Evolutionary conservation across 2,329 filamentous ascomycete species (phyloP), one percentile per base, ranked within the genome.

Genomic region (Colletotrichum tropicale): DNA sequence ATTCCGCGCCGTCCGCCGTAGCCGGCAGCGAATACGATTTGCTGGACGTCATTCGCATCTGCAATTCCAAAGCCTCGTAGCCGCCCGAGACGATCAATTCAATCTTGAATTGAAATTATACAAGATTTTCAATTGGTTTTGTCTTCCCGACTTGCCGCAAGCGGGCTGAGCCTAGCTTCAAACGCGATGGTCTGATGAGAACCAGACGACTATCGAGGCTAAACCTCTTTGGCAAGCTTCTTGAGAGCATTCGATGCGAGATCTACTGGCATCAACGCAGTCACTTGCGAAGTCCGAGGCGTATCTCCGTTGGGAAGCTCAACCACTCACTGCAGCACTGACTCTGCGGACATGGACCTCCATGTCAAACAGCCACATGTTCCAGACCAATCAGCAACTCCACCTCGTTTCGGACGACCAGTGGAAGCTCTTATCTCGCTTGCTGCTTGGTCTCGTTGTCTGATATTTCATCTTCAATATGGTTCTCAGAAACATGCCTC

Each of bases 331-430:
- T 16, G 15, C 30, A 55, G 30, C 62, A 75, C 66, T 26, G 69
- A 72, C 24, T 56, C 55, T 24, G 24, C 30, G 21, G 38, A 9
- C 72, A 67, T 72, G 72, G 69, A 43, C 36, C 61, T 56, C 72
- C 69, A 75, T 72, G 69, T 66, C 69, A 66, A 72, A 61, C 61
- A 30, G 48, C n/a, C 32, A 61, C 21, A 18, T 61, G 61, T 71
- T 66, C 72, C 60, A 71, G 60, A 58, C 52, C 60, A 66, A 55
- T 43, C 60, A 36, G 9, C 32, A 48, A 55, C 26, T 38, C 68
- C 68, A 66, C 68, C 18, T 9, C 24, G 68, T 71, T 61, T 74
- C 72, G 66, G 52, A 60, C 36, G 36, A 24, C 36, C 52, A 43
- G 6, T 65, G 21, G 67, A 71, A 13, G 16, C 48, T 48, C 18